phyloP scores from a whole-genome alignment of 768 basidiomycete species.

The Crepidotus variabilis region DNA sequence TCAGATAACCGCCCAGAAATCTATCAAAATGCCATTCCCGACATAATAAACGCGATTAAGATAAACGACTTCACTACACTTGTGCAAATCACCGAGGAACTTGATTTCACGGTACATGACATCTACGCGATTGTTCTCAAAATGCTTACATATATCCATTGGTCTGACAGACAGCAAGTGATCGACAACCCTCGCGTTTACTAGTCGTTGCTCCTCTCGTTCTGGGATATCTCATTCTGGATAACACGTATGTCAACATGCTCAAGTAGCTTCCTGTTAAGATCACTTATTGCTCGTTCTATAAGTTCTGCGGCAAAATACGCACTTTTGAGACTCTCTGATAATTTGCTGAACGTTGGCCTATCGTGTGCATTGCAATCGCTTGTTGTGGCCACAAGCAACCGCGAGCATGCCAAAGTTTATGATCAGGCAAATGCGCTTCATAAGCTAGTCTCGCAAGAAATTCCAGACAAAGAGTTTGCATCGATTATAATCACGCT shows the following conservation, averaged over 20 bases:
- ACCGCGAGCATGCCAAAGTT: conserved; percentile 53
- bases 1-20: conserved; percentile 25
- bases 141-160: conserved; percentile 1
- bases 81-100: conserved; percentile 43
- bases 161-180: conserved; percentile 30
- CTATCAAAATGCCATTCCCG: conserved; percentile 43
- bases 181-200: conserved; percentile 40
- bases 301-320: conserved; percentile 50
- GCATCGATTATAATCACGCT: conserved; percentile 41
- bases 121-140: neutral
- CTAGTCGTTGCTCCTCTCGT: conserved; percentile 58
- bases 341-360: conserved; percentile 37
- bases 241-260: conserved; percentile 50
- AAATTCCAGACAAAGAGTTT: conserved; percentile 44
- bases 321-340: conserved; percentile 54
- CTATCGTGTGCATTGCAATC: conserved; percentile 42
- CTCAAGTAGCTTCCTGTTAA: neutral
- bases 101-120: conserved; percentile 49
- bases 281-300: neutral
- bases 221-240: conserved; percentile 59
- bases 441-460: conserved; percentile 35
- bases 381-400: conserved; percentile 47
- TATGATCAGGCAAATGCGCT: conserved; percentile 46
- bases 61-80: conserved; percentile 40
- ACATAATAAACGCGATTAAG: conserved; percentile 40